Percentiles rank a stretch among this genome's conserved stretches.
Conservation (phyloP, 2,329 filamentous ascomycete species). For the Cladophialophora bantiana region DNA sequence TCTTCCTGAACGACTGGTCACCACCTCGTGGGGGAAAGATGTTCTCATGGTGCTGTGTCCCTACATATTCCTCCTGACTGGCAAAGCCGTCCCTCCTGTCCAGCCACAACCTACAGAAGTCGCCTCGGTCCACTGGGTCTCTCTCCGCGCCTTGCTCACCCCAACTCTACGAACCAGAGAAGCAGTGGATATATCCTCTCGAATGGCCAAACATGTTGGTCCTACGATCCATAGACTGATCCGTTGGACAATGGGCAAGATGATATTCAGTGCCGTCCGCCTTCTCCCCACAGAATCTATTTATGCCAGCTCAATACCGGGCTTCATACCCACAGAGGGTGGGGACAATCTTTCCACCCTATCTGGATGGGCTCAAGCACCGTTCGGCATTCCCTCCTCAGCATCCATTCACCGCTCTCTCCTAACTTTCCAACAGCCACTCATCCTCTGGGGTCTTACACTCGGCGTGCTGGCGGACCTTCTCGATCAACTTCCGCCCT, state of each 20-base stretch:
- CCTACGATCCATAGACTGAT: slow-evolving; percentile 62
- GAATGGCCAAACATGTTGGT: slow-evolving; percentile 64
- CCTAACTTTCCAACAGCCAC: slow-evolving; percentile 50
- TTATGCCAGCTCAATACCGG: slow-evolving; percentile 62
- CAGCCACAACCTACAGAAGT: slow-evolving; percentile 73
- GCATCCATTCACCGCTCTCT: slow-evolving; percentile 31
- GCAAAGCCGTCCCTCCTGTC: slow-evolving; percentile 62
- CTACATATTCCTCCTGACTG: slow-evolving; percentile 69
- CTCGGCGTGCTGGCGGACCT: slow-evolving; percentile 72
- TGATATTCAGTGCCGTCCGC: slow-evolving; percentile 71
- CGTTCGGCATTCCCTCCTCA: slow-evolving; percentile 35
- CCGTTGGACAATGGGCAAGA: slow-evolving; percentile 66
- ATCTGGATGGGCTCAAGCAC: slow-evolving; percentile 36
- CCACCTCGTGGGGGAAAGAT: slow-evolving; percentile 70
- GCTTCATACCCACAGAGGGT: slow-evolving; percentile 54
- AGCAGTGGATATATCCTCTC: slow-evolving; percentile 68
- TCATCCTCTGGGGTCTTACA: slow-evolving; percentile 73
- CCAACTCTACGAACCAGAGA: slow-evolving; percentile 67
- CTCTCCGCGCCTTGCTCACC: slow-evolving; percentile 66
- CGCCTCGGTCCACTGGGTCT: slow-evolving; percentile 73
- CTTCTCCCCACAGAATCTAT: slow-evolving; percentile 68
- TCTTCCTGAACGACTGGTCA: slow-evolving; percentile 70
- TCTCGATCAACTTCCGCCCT: slow-evolving; percentile 70
- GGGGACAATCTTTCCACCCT: slow-evolving; percentile 38
- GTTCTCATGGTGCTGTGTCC: slow-evolving; percentile 74